Conservation (phyloP, 345 rosid species). For the Lepidium didymum region DNA sequence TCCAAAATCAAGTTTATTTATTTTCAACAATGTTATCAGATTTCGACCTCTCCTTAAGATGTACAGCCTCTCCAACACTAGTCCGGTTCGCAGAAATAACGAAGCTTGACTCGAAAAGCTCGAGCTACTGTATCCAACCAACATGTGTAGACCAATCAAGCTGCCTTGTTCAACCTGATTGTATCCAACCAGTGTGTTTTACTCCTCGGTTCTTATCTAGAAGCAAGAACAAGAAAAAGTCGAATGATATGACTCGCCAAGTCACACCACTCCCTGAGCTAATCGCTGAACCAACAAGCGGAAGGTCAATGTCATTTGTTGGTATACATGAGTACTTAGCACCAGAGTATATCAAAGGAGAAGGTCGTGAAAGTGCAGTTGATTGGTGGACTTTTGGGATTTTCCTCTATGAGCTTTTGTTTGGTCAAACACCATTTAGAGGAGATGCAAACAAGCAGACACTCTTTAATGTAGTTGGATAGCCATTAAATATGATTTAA, state of each 20-base stretch:
- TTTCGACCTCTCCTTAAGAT: conserved; percentile 75
- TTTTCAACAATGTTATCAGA: conserved; percentile 39
- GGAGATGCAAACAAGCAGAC: conserved; percentile 53
- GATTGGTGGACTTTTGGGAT: conserved; percentile 97
- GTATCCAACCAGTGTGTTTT: conserved; percentile 58
- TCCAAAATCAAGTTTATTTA: too few species aligned
- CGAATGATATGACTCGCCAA: conserved; percentile 30
- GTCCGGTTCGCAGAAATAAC: conserved; percentile 41
- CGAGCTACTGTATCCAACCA: conserved; percentile 49
- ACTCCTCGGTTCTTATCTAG: conserved; percentile 45
- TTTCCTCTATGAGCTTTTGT: conserved; percentile 74
- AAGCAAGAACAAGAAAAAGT: conserved; percentile 32
- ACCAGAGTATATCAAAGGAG: conserved; percentile 79
- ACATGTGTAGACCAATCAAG: conserved; percentile 42
- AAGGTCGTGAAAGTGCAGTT: conserved; percentile 87
- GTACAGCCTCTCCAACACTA: conserved; percentile 54
- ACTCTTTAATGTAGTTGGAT: conserved; percentile 63
- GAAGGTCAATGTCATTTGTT: conserved; percentile 82
- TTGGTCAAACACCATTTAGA: conserved; percentile 74
- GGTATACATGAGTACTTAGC: conserved; percentile 91
- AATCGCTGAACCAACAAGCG: conserved; percentile 75
- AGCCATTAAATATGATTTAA: too few species aligned
- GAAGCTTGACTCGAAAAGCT: conserved; percentile 34
- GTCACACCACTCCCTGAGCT: conserved; percentile 70
- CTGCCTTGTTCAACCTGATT: conserved; percentile 48